These are phyloP conservation scores for Debaryomyces psychrophilus DNA, from an alignment of 1,139 yeast species.

Conservation along the genomic window DNA sequence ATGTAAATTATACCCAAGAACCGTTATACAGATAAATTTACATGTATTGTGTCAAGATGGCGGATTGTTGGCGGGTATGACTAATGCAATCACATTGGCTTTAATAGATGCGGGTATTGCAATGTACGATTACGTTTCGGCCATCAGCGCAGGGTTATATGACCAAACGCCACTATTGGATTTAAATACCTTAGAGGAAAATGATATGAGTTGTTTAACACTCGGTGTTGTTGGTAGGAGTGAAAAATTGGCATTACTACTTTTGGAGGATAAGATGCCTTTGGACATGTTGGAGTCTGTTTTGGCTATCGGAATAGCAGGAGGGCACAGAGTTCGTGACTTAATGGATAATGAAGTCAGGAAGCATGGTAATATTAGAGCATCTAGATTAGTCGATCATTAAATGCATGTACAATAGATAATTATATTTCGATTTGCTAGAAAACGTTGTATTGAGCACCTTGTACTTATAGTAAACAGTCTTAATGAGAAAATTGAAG, in stretches of 20 bases:
- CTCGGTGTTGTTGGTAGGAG: constrained; percentile 83
- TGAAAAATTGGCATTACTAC: constrained; percentile 75
- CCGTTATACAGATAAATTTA: constrained; percentile 70
- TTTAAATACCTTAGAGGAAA: constrained; percentile 79
- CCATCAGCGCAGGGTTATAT: constrained; percentile 78
- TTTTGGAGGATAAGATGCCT: constrained; percentile 82
- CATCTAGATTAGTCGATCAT: constrained; percentile 26
- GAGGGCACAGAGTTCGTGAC: constrained; percentile 78
- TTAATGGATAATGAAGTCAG: constrained; percentile 87
- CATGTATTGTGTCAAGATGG: constrained; percentile 92
- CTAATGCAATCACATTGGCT: constrained; percentile 89
- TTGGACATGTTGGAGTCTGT: constrained; percentile 77
- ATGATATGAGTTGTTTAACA: constrained; percentile 78
- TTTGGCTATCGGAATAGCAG: constrained; percentile 86
- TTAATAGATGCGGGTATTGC: constrained; percentile 94
- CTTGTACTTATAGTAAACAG: background rate
- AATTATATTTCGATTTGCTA: background rate
- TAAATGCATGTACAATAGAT: constrained; percentile 12
- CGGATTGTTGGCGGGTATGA: constrained; percentile 75
- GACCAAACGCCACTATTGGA: constrained; percentile 80
- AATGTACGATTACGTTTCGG: constrained; percentile 86
- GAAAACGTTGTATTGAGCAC: background rate
- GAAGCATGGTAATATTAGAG: constrained; percentile 60
- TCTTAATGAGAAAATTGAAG: background rate
- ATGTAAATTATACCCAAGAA: constrained; percentile 77